phyloP scores from a whole-genome alignment of 352 stramenopile species.

The Phytophthora tentaculata region DNA sequence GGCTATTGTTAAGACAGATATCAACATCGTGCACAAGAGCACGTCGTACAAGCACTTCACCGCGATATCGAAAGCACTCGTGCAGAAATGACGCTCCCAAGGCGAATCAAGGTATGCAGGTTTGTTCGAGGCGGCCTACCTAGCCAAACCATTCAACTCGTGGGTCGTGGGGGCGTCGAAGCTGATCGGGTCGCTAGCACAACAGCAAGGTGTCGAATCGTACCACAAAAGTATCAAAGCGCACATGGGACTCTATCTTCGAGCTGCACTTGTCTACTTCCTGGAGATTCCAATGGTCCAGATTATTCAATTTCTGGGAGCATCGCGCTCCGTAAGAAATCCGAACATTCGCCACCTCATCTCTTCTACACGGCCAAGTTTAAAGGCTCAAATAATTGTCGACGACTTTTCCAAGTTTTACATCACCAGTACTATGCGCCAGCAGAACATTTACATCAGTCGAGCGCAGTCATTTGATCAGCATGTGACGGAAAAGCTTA shows the following conservation, averaged over 20 bases:
- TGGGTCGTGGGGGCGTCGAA: background rate
- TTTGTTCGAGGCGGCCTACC: background rate
- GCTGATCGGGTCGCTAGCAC: background rate
- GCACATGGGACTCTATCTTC: background rate
- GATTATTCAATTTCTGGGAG: background rate
- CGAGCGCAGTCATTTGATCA: background rate
- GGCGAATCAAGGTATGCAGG: background rate
- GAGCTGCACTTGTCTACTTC: background rate
- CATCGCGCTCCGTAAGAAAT: background rate
- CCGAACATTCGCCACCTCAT: too few species aligned
- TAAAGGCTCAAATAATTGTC: background rate
- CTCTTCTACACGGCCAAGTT: background rate
- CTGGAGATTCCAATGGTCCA: background rate
- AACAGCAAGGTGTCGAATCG: background rate
- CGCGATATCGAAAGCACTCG: background rate
- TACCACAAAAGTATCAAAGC: background rate
- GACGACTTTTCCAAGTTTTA: background rate
- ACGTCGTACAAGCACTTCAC: background rate
- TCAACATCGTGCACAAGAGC: background rate
- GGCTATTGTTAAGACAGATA: background rate
- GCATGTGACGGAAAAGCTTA: background rate
- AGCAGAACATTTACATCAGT: background rate
- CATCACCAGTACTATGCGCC: background rate
- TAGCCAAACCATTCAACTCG: background rate
- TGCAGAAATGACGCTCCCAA: background rate